phyloP scores from a whole-genome alignment of 257 asterid genomes.

The Buddleja alternifolia region DNA sequence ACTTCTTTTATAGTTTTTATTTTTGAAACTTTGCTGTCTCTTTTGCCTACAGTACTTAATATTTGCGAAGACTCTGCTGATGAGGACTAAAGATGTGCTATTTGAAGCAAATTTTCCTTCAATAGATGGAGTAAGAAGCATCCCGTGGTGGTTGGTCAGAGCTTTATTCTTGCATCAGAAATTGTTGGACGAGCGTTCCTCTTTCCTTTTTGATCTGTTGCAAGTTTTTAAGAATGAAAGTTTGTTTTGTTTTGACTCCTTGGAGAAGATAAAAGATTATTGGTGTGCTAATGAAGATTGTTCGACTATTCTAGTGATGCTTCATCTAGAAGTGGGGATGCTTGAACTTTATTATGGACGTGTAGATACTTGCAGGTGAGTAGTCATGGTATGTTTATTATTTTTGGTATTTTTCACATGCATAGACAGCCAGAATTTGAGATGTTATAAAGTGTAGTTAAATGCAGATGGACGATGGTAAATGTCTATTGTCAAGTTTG shows the following conservation, averaged over 20 bases:
- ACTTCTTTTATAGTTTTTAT: constrained; percentile 1
- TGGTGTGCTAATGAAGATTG: constrained; percentile 58
- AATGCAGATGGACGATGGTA: constrained; percentile 24
- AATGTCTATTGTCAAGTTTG: constrained; percentile 4
- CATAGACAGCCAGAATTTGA: constrained; percentile 16
- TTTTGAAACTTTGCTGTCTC: constrained; percentile 25
- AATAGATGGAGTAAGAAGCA: constrained; percentile 58
- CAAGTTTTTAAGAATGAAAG: constrained; percentile 69
- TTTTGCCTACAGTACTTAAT: constrained; percentile 69
- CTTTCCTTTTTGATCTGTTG: constrained; percentile 77
- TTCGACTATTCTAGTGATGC: constrained; percentile 52
- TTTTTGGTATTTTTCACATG: not conserved
- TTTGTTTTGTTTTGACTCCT: constrained; percentile 56
- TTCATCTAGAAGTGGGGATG: constrained; percentile 84
- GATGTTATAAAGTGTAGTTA: constrained; percentile 15
- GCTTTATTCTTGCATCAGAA: constrained; percentile 82
- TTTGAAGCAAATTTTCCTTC: constrained; percentile 48
- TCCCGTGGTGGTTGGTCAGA: constrained; percentile 92
- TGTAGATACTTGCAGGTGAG: constrained; percentile 81
- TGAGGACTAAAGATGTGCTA: constrained; percentile 68
- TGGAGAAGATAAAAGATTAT: constrained; percentile 55
- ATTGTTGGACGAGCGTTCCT: constrained; percentile 76
- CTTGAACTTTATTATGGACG: constrained; percentile 84
- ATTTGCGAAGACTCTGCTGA: constrained; percentile 73
- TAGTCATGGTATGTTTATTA: constrained; percentile 16